Conservation (phyloP, 2,329 filamentous ascomycete species). For the Diatrype stigma region DNA sequence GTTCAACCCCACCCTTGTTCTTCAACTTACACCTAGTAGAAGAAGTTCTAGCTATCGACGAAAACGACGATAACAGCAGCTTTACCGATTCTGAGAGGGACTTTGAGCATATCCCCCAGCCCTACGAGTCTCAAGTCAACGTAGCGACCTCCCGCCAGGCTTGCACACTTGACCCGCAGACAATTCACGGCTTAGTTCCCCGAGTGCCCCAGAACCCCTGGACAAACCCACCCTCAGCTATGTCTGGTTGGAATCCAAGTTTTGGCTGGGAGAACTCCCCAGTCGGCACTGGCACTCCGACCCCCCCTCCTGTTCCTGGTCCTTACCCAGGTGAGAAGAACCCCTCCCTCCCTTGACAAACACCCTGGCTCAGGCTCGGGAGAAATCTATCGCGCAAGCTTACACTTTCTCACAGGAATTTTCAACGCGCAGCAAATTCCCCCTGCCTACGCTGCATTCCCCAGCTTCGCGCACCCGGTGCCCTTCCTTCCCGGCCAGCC, state of each 20-base stretch:
- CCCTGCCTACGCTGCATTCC: no score
- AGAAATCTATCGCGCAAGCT: no score
- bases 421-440: no score
- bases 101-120: no score
- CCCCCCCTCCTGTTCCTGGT: neutral
- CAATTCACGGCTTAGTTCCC: neutral
- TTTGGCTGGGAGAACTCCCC: slow-evolving; percentile 17
- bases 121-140: neutral
- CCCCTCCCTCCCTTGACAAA: neutral
- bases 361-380: no score
- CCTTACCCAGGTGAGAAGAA: neutral
- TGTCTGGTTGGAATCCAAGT: slow-evolving; percentile 20
- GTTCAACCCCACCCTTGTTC: neutral
- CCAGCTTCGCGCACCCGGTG: slow-evolving; percentile 14
- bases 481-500: slow-evolving; percentile 24
- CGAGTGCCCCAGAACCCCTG: neutral
- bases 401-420: no score
- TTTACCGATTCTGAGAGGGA: no score
- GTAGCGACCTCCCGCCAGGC: no score
- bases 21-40: neutral
- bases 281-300: neutral
- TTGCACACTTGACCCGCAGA: neutral
- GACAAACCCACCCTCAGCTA: neutral
- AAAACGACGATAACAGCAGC: no score
- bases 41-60: no score